Conservation (phyloP, 805 yeast genomes). For the Suhomyces sp. region DNA sequence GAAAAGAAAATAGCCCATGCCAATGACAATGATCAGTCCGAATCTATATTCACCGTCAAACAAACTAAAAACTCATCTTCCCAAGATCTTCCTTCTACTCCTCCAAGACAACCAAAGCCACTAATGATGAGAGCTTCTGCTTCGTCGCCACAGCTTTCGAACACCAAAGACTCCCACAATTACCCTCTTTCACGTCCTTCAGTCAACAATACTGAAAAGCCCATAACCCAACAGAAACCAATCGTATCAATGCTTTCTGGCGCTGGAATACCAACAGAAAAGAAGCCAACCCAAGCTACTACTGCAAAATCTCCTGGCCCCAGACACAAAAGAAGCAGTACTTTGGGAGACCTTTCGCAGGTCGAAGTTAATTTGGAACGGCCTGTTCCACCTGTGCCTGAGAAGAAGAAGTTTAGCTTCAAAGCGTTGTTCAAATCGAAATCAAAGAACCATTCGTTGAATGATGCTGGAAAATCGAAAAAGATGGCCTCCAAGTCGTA, state of each 20-base stretch:
- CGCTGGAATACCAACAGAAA: neutral
- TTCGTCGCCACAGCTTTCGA: conserved; percentile 2
- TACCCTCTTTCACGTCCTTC: conserved; percentile 1
- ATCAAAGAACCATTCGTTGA: conserved; percentile 28
- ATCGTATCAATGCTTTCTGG: neutral
- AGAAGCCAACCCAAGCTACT: neutral
- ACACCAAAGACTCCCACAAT: neutral
- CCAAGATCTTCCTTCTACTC: neutral
- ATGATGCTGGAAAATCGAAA: conserved; percentile 7
- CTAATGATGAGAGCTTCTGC: neutral
- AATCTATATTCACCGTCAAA: neutral
- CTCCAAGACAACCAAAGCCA: neutral
- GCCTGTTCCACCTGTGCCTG: conserved; percentile 4
- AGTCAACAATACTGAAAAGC: neutral
- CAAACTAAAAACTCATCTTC: neutral
- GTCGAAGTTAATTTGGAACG: neutral
- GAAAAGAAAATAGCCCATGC: neutral
- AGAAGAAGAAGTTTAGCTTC: conserved; percentile 37
- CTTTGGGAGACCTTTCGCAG: conserved; percentile 8
- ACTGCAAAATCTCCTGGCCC: neutral
- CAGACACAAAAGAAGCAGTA: conserved; percentile 9
- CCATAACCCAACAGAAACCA: neutral
- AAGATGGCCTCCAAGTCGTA: conserved; percentile 25
- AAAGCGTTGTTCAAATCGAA: conserved; percentile 37
- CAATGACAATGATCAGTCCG: neutral